phyloP scores from a whole-genome alignment of 257 asterid species.

The Nemophila menziesii region DNA sequence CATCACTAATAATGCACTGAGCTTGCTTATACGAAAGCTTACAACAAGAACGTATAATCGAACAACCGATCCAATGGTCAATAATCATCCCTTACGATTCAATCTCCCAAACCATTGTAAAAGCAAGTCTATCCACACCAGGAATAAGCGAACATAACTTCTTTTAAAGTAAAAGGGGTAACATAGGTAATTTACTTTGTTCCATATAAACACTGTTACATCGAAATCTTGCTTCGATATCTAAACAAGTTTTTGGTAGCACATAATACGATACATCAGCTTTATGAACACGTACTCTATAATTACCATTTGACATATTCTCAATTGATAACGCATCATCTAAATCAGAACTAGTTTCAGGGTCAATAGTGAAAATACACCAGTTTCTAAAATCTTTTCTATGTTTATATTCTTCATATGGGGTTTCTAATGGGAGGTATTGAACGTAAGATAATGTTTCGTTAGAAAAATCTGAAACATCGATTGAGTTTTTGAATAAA shows the following conservation, averaged over 20 bases:
- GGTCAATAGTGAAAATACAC: conserved; percentile 78
- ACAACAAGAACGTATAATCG: conserved; percentile 60
- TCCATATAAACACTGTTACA: conserved; percentile 23
- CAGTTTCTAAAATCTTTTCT: conserved; percentile 54
- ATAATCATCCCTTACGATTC: conserved; percentile 53
- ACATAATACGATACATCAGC: conserved; percentile 85
- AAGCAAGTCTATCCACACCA: conserved; percentile 74
- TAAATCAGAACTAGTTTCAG: conserved; percentile 66
- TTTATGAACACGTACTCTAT: conserved; percentile 78
- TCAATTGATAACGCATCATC: conserved; percentile 88
- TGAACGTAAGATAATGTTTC: conserved; percentile 62
- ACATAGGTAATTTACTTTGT: conserved; percentile 23
- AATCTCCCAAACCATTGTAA: conserved; percentile 78
- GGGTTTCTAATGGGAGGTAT: conserved; percentile 47
- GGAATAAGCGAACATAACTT: conserved; percentile 73
- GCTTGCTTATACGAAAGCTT: conserved; percentile 91
- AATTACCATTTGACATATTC: conserved; percentile 31
- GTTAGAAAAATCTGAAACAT: conserved; percentile 53
- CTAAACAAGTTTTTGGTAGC: conserved; percentile 60
- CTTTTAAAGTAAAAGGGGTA: conserved; percentile 56
- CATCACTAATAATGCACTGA: conserved; percentile 50
- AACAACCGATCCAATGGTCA: conserved; percentile 76
- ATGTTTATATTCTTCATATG: conserved; percentile 38
- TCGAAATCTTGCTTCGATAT: conserved; percentile 35
- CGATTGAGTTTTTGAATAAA: conserved; percentile 60